phyloP scores from a whole-genome alignment of 2,329 filamentous ascomycete genomes.

The Truncatella angustata region DNA sequence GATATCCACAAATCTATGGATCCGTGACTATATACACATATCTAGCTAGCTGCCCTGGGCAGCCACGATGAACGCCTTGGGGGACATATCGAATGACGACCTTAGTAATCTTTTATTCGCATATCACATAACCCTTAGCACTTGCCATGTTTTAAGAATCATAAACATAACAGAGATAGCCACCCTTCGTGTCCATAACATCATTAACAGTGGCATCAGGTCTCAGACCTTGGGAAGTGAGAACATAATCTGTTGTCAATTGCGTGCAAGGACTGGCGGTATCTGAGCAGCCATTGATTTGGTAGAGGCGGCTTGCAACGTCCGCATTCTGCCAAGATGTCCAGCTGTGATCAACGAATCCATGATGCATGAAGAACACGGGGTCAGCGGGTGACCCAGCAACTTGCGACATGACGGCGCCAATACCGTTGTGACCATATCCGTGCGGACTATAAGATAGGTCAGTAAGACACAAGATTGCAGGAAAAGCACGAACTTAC shows the following conservation, averaged over 20 bases:
- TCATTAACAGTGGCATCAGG: constrained; percentile 23
- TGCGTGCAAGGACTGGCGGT: constrained; percentile 23
- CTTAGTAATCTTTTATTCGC: too few species aligned
- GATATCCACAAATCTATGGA: too few species aligned
- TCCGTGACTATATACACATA: too few species aligned
- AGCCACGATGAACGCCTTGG: too few species aligned
- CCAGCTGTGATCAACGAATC: constrained; percentile 20
- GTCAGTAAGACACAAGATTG: constrained; percentile 14
- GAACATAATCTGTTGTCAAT: constrained; percentile 23
- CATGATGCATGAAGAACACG: constrained; percentile 25
- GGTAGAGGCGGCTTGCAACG: constrained; percentile 13
- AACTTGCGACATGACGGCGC: constrained; percentile 34
- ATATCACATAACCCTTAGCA: background rate
- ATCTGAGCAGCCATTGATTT: constrained; percentile 26
- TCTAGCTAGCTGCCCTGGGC: too few species aligned
- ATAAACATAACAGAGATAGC: constrained; percentile 30
- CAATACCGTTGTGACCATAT: constrained; percentile 34
- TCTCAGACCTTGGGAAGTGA: constrained; percentile 25
- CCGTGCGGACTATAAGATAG: constrained; percentile 27
- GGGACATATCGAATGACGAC: too few species aligned
- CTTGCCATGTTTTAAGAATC: constrained; percentile 20
- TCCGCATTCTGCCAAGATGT: constrained; percentile 20
- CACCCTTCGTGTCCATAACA: constrained; percentile 26
- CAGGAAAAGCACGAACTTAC: constrained; percentile 20
- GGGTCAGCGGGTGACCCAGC: constrained; percentile 32